These are phyloP conservation scores for Globisporangium abappressorium DNA, from an alignment of 352 stramenopile genomes.

Conservation along the genomic window DNA sequence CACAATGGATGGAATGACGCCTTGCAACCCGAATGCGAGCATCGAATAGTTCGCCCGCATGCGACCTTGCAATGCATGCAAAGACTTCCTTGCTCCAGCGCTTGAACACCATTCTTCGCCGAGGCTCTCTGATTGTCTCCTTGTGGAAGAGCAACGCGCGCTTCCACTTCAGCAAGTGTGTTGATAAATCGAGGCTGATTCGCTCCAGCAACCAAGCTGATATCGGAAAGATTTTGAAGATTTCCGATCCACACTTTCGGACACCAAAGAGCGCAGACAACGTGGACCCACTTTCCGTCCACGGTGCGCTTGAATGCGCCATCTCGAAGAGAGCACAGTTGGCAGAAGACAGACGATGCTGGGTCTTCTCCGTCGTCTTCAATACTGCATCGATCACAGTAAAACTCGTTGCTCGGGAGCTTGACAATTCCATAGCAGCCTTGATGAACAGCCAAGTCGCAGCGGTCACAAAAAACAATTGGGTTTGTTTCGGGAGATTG, in stretches of 20 bases:
- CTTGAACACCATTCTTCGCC: slow-evolving; percentile 18
- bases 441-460: slow-evolving; percentile 87
- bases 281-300: slow-evolving; percentile 87
- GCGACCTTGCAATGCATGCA: slow-evolving; percentile 75
- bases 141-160: slow-evolving; percentile 22
- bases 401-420: slow-evolving; percentile 85
- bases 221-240: slow-evolving; percentile 69
- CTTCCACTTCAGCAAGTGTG: slow-evolving; percentile 49
- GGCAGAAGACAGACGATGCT: slow-evolving; percentile 65
- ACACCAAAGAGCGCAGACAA: slow-evolving; percentile 88
- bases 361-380: slow-evolving; percentile 53
- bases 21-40: slow-evolving; percentile 46
- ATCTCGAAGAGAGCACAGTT: slow-evolving; percentile 80
- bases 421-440: slow-evolving; percentile 86
- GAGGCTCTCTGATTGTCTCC: slow-evolving; percentile 13
- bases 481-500: slow-evolving; percentile 84
- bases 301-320: slow-evolving; percentile 86
- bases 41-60: slow-evolving; percentile 72
- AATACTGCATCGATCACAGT: slow-evolving; percentile 80
- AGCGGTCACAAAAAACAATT: slow-evolving; percentile 90
- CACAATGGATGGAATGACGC: slow-evolving; percentile 84
- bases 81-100: slow-evolving; percentile 38
- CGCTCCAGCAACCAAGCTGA: slow-evolving; percentile 53
- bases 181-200: slow-evolving; percentile 54
- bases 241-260: slow-evolving; percentile 86